Evolutionary conservation across 805 yeast species (phyloP).

Genomic region (Saturnispora serradocipensis): DNA sequence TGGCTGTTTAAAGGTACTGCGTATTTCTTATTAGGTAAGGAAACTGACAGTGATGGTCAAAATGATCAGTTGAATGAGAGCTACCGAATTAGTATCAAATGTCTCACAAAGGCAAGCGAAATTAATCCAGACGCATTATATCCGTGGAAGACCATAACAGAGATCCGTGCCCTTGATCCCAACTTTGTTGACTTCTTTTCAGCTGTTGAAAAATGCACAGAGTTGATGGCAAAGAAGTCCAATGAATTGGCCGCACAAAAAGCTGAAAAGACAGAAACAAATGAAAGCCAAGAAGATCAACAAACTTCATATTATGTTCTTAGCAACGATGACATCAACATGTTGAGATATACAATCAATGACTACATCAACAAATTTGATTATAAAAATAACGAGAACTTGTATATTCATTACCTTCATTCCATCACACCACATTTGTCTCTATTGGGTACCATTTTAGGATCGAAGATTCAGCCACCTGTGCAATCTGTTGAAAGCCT

Average conservation of each 20-base stretch:
- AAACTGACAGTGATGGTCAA: conserved; percentile 29
- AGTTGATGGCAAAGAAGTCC: conserved; percentile 23
- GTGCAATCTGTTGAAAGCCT: conserved; percentile 36
- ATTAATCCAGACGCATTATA: conserved; percentile 42
- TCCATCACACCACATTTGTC: conserved; percentile 46
- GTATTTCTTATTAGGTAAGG: conserved; percentile 29
- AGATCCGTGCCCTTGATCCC: conserved; percentile 30
- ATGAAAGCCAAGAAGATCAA: background rate
- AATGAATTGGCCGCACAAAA: background rate
- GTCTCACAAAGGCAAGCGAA: conserved; percentile 42
- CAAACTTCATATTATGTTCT: background rate
- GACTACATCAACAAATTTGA: conserved; percentile 31
- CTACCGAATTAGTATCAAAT: conserved; percentile 4
- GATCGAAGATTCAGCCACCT: conserved; percentile 38
- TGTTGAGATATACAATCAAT: conserved; percentile 24
- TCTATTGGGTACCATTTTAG: conserved; percentile 42
- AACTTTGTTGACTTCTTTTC: conserved; percentile 39
- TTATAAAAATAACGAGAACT: conserved; percentile 5
- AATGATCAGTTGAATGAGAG: background rate
- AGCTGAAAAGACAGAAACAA: background rate
- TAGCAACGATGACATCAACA: conserved; percentile 1
- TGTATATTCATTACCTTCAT: conserved; percentile 40
- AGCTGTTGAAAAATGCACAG: conserved; percentile 36
- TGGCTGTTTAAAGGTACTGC: conserved; percentile 67
- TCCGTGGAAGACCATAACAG: conserved; percentile 79